Base-by-base conservation (phyloP, 306 rosid genomes). In the Acacia confusa region DNA sequence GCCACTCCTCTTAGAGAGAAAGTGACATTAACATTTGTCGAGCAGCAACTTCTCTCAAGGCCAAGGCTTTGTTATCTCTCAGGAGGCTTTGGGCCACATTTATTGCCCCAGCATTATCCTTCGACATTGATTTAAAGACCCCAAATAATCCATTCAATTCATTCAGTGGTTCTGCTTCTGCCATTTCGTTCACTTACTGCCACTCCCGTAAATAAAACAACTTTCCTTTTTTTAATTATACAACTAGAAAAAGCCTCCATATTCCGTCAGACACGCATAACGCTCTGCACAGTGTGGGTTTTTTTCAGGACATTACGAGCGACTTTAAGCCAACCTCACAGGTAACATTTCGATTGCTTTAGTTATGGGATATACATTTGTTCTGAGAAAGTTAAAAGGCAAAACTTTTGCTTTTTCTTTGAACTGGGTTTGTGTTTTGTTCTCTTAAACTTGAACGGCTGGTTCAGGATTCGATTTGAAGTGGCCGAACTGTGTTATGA, bases 161-260 rank as follows among this genome's bases (percentile, higher is more conserved):
- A 87, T 95, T 93, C 97, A 92, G 99, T 95, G 99, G 98, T 83
- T 89, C 88, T 90, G 89, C 78, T 82, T 80, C 75, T 48, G 82
- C 92, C 89, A 85, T 32, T 79, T 32, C 78, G 30, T 75, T 79
- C 87, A 70, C 74, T 30, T 79, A 63, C 71, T 70, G 84, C 74
- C 82, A 86, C 82, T 82, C 89, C 94, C 95, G 85, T 91, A 86
- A 36, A 36, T 60, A 86, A 24, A 79, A 22, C 74, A 13, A 15
- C 44, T 15, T 19, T 17, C 20, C 32, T 32, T 48, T 74, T 76
- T 25, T 71, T 52, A 52, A 32, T 48, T 64, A 32, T 81, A 86
- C 84, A 78, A 78, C 83, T 2, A 20, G 63, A 13, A 70, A 38
- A 13, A 6, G 68, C 32, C 85, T n/a, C 41, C n/a, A 36, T 36